Base-by-base conservation (phyloP, 352 stramenopile species). In the Phytophthora crassamura region DNA sequence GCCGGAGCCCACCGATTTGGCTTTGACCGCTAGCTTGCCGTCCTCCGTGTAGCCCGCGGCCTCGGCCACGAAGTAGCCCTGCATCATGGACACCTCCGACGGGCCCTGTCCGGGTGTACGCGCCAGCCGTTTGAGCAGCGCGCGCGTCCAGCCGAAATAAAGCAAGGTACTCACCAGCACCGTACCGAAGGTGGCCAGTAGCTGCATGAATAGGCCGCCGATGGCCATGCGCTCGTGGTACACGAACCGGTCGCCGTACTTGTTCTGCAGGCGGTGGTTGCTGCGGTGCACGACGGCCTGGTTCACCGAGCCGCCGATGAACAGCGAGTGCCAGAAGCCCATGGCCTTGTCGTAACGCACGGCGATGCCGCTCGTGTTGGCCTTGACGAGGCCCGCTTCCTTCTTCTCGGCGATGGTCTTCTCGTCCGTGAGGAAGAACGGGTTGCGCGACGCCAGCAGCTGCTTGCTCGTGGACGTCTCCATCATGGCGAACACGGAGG, bases 271-370 rank as follows among this genome's bases (percentile, higher is more conserved):
- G 7, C 89, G 63, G 46, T 74, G 78, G 69, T 93, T 93, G 53
- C 64, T 85, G 41, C 84, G 82, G 66, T 91, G 83, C 15, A 98
- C 88, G 32, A 95, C 51, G 6, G 82, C 78, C 33, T 88, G 76
- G 65, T 98, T 97, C 47, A 95, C 79, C 1, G 57, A 69, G 0
- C 72, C 75, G 65, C 97, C 93, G 38, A 97, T 65, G 64, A 97
- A 98, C 22, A 81, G 18, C 28, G 80, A 80, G 52, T 85, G 82
- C 80, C 76, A 91, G 10, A 64, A 75, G 56, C 78, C 42, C 30
- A 95, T 63, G 55, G 84, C 75, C 69, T 93, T 81, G 40, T 91
- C 85, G 63, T 86, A 96, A 9, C 74, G 71, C 14, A 97, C 64
- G 7, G 58, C 48, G 12, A 75, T 51, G 16, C 72, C 66, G 7